Base-by-base conservation (phyloP, 1,284 basidiomycete species). In the Leucoagaricus sp. region DNA sequence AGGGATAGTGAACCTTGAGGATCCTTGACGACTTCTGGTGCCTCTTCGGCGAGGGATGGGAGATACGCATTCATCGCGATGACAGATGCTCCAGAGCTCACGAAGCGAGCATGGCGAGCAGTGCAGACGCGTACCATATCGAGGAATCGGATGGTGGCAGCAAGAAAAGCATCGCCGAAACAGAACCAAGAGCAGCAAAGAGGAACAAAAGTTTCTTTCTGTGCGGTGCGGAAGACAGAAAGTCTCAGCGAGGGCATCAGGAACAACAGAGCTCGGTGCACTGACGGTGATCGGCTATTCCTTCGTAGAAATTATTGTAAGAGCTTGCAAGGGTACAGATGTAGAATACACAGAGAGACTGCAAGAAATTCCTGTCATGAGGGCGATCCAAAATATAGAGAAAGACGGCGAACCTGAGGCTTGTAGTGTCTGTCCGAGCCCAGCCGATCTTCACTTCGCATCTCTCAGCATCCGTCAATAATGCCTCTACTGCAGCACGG, bases 61-160 rank as follows among this genome's bases (percentile, higher is more conserved):
- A 97, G 80, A 70, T 95, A 96, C 0, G 93, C 85, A 66, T 97
- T 97, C 76, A 94, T 85, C 34, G 93, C 93, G 7, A 97, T 94
- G 12, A 88, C 79, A 10, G 87, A 90, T 0, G 87, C 88, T 0
- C 93, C 91, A 61, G 95, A 95, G 0, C 86, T 83, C 13, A 94
- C 85, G 65, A 94, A 5, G 93, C 87, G 1, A 81, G 71, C 40
- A 92, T 80, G 0, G 90, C 82, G 3, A 94, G 76, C 0, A 86
- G 62, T 1, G 86, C 83, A 0, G 78, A 79, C 12, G 88, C 63
- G 1, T 77, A 74, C 91, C 88, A 90, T n/a, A 87, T 48, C 0
- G 80, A 69, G 0, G 89, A 89, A 0, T 81, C 74, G 0, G 90
- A 89, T 0, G 93, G 80, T 2, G 96, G 74, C 4, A 85, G 57